Evolutionary conservation across 2,329 filamentous ascomycete species (phyloP).

Genomic region (Colletotrichum sublineola): DNA sequence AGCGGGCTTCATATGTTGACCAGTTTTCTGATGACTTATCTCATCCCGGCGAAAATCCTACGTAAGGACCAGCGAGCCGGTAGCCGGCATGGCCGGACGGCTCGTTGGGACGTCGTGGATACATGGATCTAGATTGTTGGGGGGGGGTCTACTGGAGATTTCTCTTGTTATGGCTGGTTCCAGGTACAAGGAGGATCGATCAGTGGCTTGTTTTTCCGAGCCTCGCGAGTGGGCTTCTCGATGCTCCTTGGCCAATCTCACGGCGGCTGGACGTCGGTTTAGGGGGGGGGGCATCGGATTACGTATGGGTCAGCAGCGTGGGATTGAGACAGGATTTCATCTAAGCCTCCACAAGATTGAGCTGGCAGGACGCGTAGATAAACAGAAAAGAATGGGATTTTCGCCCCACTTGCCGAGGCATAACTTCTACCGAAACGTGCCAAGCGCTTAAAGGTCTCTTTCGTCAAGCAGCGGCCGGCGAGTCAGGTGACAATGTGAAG

Average conservation of each 20-base stretch:
- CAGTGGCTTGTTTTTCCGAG: neutral
- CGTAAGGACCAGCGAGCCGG: neutral
- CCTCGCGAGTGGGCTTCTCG: neutral
- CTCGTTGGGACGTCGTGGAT: slow-evolving; percentile 12
- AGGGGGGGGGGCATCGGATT: neutral
- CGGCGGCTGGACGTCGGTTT: too few relatives aligned
- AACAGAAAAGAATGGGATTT: neutral
- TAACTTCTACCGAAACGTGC: neutral
- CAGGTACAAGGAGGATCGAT: neutral
- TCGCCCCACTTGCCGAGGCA: slow-evolving; percentile 18
- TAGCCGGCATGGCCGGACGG: neutral
- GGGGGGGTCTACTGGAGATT: slow-evolving; percentile 1
- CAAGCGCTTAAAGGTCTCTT: neutral
- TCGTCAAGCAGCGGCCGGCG: neutral
- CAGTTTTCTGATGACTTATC: slow-evolving; percentile 7
- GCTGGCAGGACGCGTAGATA: neutral
- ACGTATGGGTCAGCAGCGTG: neutral
- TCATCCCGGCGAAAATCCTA: neutral
- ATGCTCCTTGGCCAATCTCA: neutral
- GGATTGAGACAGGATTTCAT: neutral
- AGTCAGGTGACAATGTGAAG: slow-evolving; percentile 11
- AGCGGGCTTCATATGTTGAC: slow-evolving; percentile 4
- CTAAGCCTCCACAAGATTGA: neutral
- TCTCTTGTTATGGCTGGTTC: neutral
- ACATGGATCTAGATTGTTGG: slow-evolving; percentile 2